phyloP scores from a whole-genome alignment of 176 grass and related monocot genomes.

The Bromus sterilis region DNA sequence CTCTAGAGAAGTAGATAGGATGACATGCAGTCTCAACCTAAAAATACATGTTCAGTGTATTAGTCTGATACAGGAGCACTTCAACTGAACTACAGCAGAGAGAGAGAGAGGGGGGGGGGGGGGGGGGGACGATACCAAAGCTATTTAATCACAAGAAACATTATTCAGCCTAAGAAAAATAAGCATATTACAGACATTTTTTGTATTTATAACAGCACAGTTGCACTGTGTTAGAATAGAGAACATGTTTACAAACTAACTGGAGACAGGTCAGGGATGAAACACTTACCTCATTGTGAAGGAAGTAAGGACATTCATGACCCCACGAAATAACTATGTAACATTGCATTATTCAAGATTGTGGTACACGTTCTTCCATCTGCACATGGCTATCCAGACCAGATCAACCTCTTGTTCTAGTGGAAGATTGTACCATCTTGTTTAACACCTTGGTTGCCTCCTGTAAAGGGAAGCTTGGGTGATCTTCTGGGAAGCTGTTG shows the following conservation, averaged over 20 bases:
- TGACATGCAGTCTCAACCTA: neutral
- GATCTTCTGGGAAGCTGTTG: neutral
- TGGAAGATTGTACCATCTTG: constrained; percentile 21
- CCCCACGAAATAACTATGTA: constrained; percentile 38
- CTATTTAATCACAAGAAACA: neutral
- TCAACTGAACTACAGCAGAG: neutral
- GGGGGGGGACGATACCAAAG: neutral
- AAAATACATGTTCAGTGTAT: constrained; percentile 1
- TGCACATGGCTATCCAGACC: constrained; percentile 43
- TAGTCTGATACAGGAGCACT: neutral
- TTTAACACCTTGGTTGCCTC: constrained; percentile 9
- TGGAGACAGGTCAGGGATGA: constrained; percentile 16
- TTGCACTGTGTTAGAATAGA: constrained; percentile 8
- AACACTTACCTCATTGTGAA: constrained; percentile 30
- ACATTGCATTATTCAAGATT: constrained; percentile 32
- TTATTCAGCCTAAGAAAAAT: neutral
- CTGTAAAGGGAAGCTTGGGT: constrained; percentile 10
- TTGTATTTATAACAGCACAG: neutral
- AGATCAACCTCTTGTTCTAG: constrained; percentile 37
- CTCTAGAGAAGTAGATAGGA: neutral
- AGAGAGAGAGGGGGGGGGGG: too few species aligned
- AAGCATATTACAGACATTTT: neutral
- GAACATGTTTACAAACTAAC: constrained; percentile 13
- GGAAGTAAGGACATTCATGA: constrained; percentile 32
- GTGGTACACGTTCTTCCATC: constrained; percentile 31